Evolutionary conservation across 1,284 basidiomycete species (phyloP), one percentile per base, ranked within the genome.

Genomic region (Papiliotrema fonsecae): DNA sequence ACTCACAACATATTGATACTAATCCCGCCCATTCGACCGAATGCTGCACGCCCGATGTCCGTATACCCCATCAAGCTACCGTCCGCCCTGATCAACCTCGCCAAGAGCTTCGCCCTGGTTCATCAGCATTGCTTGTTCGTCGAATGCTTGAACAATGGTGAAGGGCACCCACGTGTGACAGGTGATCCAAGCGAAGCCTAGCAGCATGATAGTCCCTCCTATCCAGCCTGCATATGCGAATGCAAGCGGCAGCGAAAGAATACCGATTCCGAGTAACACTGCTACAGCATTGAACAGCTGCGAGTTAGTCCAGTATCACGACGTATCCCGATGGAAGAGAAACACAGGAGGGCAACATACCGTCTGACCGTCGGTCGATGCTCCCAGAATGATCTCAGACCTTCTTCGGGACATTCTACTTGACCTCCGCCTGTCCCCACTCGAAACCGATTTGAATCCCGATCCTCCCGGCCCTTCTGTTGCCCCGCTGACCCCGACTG

Each of bases 221-320:
- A 85, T 77, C 90, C 90, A 93, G 6, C 90, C 90, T 1, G 88
- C 83, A 60, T 87, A 88, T 1, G 87, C 82, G 65, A 91, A 91
- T 0, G 89, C 89, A 18, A 92, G 77, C 0, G 91, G 88, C 68
- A 92, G 86, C 2, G 88, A 90, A 2, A 94, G 78, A 77, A 96
- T 85, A 2, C 91, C 91, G 55, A 94, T 87, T 5, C 91, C 91
- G 7, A 92, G 77, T 10, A 93, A 75, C 24, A 91, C 87, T 9
- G 88, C 89, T 40, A 86, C 86, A 7, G 86, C 84, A 63, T 94
- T 94, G 76, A 93, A 93, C n/a, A 94, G 75, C 87, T 89, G 32
- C 19, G 22, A 30, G 43, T 30, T 45, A 42, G 25, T 18, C 25
- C 19, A 34, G 35, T 22, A 18, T 3, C 11, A 24, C 10, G 5